Percentiles rank a stretch among this genome's conserved stretches.
Evolutionary conservation across 352 stramenopile species (phyloP).

Genomic region (Phytopythium litorale): DNA sequence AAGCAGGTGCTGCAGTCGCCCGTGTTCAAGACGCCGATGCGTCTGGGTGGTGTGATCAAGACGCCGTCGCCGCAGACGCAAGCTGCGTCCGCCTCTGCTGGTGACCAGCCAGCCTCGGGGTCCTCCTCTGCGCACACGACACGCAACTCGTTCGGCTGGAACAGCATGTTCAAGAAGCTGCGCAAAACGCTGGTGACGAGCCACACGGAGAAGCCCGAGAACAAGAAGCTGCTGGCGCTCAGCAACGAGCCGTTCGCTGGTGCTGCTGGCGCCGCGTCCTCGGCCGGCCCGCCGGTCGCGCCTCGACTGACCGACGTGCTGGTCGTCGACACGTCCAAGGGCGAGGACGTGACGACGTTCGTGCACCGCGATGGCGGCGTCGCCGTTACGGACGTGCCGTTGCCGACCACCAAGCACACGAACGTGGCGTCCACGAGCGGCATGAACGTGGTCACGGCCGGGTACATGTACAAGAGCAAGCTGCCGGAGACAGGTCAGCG

Average conservation of each 20-base stretch:
- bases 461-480: conserved; percentile 90
- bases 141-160: conserved; percentile 71
- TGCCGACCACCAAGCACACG: conserved; percentile 24
- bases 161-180: conserved; percentile 76
- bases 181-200: conserved; percentile 76
- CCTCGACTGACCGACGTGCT: conserved; percentile 64
- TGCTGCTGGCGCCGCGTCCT: neutral
- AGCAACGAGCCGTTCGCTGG: conserved; percentile 69
- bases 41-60: conserved; percentile 74
- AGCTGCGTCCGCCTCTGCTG: neutral
- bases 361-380: conserved; percentile 76
- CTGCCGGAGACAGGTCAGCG: conserved; percentile 76
- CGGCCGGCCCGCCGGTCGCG: conserved; percentile 13
- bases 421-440: conserved; percentile 9
- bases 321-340: conserved; percentile 73
- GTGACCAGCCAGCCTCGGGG: conserved; percentile 3
- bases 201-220: conserved; percentile 52
- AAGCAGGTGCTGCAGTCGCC: conserved; percentile 84
- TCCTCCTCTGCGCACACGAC: conserved; percentile 7
- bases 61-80: conserved; percentile 28
- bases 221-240: conserved; percentile 59
- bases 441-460: conserved; percentile 69
- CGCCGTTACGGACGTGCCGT: conserved; percentile 49
- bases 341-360: conserved; percentile 79
- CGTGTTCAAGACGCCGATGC: conserved; percentile 79